phyloP scores from a whole-genome alignment of 163 green algal species.

The Chlorella variabilis region DNA sequence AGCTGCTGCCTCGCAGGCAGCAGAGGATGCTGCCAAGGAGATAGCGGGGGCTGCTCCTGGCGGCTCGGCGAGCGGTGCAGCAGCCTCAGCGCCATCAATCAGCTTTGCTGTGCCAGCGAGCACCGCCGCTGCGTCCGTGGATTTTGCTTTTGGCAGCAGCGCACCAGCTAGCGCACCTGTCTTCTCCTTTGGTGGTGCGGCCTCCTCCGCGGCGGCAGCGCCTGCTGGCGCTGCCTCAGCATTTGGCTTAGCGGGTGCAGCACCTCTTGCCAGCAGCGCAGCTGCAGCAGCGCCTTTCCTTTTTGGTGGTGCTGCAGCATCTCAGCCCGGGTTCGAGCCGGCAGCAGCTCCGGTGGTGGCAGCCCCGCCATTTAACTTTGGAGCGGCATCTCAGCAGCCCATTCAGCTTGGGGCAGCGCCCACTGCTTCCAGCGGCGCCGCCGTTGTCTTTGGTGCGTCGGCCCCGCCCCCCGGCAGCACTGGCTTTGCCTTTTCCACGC shows the following conservation, averaged over 20 bases:
- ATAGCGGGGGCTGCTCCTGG: conserved; percentile 4
- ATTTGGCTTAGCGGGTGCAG: not conserved
- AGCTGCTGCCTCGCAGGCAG: conserved; percentile 4
- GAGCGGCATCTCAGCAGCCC: not conserved
- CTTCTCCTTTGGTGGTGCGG: not conserved
- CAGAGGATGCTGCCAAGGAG: conserved; percentile 22
- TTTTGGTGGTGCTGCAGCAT: not conserved
- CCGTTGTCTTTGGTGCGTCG: not conserved
- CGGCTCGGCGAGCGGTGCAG: not conserved
- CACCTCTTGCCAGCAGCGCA: not conserved
- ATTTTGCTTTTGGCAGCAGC: conserved; percentile 9
- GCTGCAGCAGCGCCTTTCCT: not conserved
- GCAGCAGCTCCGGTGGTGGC: not conserved
- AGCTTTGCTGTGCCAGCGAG: not conserved
- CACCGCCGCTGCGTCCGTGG: conserved; percentile 16
- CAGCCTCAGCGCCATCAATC: not conserved
- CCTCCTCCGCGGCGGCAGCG: not conserved
- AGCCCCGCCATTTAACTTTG: not conserved
- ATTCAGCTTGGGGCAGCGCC: not conserved
- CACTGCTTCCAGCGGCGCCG: not conserved
- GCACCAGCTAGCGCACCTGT: not conserved
- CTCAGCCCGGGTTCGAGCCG: not conserved
- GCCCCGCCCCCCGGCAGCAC: not conserved
- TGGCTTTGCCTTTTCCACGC: not conserved
- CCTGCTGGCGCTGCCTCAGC: not conserved